Evolutionary conservation across 2,329 filamentous ascomycete species (phyloP).

Genomic region (Zymoseptoria tritici): DNA sequence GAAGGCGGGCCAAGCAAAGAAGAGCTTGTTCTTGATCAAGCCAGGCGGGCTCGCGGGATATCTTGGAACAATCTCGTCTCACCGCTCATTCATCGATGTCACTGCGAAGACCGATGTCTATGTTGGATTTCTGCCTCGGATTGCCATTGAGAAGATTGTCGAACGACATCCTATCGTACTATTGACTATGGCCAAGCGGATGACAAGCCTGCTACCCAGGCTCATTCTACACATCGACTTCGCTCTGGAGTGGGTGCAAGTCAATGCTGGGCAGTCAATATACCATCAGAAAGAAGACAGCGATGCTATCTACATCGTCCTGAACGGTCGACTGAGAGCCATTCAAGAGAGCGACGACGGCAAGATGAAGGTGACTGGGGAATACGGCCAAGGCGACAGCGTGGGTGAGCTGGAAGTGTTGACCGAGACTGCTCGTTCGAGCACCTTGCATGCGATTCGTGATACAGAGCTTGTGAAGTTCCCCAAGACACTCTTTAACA

Average conservation of each 20-base stretch:
- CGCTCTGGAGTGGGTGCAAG: constrained; percentile 95
- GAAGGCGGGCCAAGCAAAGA: constrained; percentile 41
- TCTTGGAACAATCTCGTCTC: constrained; percentile 87
- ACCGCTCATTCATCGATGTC: constrained; percentile 92
- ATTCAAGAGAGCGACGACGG: constrained; percentile 76
- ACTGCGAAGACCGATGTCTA: constrained; percentile 97
- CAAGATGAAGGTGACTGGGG: constrained; percentile 76
- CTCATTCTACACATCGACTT: constrained; percentile 96
- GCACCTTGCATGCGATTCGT: constrained; percentile 88
- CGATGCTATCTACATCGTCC: constrained; percentile 94
- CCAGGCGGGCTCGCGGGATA: constrained; percentile 92
- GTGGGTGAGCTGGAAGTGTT: constrained; percentile 95
- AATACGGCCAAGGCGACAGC: constrained; percentile 95
- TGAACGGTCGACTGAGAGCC: constrained; percentile 82
- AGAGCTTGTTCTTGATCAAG: constrained; percentile 82
- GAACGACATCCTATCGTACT: constrained; percentile 88
- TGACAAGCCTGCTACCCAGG: constrained; percentile 81
- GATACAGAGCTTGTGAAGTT: constrained; percentile 96
- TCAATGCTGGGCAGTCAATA: constrained; percentile 88
- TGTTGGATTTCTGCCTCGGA: constrained; percentile 83
- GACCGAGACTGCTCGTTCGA: constrained; percentile 85
- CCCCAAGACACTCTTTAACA: constrained; percentile 93
- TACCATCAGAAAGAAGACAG: constrained; percentile 93
- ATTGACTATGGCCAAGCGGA: constrained; percentile 88
- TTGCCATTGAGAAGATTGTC: constrained; percentile 81